Base-by-base conservation (phyloP, 148 eudicot genomes). In the Rhododendron williamsianum region DNA sequence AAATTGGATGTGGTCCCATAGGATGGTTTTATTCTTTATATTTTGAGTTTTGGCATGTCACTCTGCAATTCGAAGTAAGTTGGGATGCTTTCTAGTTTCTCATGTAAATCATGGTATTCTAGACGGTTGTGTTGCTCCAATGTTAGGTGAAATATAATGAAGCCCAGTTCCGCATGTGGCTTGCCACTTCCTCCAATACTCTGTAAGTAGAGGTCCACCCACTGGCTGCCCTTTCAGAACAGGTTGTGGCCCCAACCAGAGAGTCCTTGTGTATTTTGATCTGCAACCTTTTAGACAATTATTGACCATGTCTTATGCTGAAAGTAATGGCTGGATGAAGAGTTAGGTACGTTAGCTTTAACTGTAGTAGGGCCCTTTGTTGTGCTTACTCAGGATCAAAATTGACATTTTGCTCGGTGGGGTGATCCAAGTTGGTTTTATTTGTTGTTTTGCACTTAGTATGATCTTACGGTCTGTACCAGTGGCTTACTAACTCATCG, bases 331-430 rank as follows among this genome's bases (percentile, higher is more conserved):
- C 73, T 89, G 43, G 87, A 76, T 85, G 81, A 83, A 87, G 65
- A 78, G 85, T 90, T 87, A 56, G 90, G 84, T 89, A 67, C 60
- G 85, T 81, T 80, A 83, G 82, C 81, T 87, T 81, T 90, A 45
- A 85, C 33, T 88, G 80, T 82, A 27, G 23, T 84, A 60, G 45
- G 85, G 60, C 72, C 87, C 65, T 51, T 12, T 15, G 81, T 81
- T 84, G 30, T 74, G 56, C 73, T 67, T 60, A 60, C 81, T 80
- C 71, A 16, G 16, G 52, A 38, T 81, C 48, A 30, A 25, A 65
- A 86, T 81, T 87, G 78, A 45, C 33, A 83, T 51, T 30, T 73
- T 18, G 83, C 78, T 79, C 43, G 81, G 71, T 86, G 51, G 85
- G 76, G 36, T 85, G 38, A 13, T n/a, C 25, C 25, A 51, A 71